Evolutionary conservation across 345 rosid genomes (phyloP).

Genomic region (Schrenkiella parvula): DNA sequence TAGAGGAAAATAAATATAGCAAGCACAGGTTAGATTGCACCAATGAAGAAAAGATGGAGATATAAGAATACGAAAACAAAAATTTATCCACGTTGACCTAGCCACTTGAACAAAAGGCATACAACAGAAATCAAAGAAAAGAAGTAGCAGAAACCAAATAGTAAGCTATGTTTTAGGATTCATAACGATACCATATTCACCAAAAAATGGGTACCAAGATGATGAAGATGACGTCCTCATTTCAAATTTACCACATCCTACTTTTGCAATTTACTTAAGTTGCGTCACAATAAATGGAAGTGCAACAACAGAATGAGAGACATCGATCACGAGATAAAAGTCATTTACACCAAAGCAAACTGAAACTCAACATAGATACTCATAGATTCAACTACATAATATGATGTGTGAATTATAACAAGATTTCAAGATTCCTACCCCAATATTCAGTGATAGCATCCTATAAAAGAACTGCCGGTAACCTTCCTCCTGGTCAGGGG

Average conservation of each 20-base stretch:
- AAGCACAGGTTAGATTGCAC: conserved; percentile 5
- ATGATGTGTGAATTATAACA: neutral
- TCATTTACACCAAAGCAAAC: neutral
- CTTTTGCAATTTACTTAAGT: conserved; percentile 5
- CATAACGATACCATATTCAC: conserved; percentile 2
- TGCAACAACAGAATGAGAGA: neutral
- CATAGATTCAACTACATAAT: neutral
- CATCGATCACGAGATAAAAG: neutral
- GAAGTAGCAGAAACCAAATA: neutral
- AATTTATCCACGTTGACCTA: neutral
- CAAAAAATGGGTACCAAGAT: neutral
- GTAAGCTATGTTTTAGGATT: neutral
- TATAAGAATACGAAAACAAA: neutral
- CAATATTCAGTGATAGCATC: conserved; percentile 54
- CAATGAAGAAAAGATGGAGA: neutral
- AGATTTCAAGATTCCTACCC: conserved; percentile 42
- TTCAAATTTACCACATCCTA: conserved; percentile 8
- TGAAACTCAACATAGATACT: conserved; percentile 8
- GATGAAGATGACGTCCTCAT: neutral
- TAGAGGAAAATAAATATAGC: conserved; percentile 18
- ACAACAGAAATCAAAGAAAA: neutral
- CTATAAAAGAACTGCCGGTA: conserved; percentile 64
- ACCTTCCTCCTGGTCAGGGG: conserved; percentile 62
- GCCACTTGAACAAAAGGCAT: neutral
- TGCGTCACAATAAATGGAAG: neutral